phyloP scores from a whole-genome alignment of 1,139 yeast genomes.

The Suhomyces panamericanus region DNA sequence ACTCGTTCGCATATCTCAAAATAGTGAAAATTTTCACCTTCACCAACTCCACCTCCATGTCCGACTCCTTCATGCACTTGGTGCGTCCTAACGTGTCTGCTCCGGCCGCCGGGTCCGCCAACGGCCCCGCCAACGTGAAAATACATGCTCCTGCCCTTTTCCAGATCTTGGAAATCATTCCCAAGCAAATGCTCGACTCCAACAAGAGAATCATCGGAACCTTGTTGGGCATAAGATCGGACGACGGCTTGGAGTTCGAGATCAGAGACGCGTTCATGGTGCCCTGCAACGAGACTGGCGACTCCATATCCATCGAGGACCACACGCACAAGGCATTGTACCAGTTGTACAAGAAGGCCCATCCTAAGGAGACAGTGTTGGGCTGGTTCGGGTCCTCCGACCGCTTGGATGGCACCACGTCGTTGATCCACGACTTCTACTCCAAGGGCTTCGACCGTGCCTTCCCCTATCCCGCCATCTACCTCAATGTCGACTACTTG shows the following conservation, averaged over 20 bases:
- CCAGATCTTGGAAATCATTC: slow-evolving; percentile 57
- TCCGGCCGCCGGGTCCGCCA: slow-evolving; percentile 50
- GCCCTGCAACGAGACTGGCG: slow-evolving; percentile 78
- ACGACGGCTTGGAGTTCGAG: slow-evolving; percentile 79
- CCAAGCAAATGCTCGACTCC: slow-evolving; percentile 43
- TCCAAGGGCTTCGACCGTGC: slow-evolving; percentile 69
- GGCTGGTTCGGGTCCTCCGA: slow-evolving; percentile 84
- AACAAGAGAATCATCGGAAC: slow-evolving; percentile 77
- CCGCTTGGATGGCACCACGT: slow-evolving; percentile 70
- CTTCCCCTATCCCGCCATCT: slow-evolving; percentile 76
- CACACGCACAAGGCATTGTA: slow-evolving; percentile 70
- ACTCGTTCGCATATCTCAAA: not conserved
- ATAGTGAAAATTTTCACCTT: slow-evolving; percentile 14
- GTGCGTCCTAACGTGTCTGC: slow-evolving; percentile 61
- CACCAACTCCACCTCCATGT: slow-evolving; percentile 10
- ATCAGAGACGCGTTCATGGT: slow-evolving; percentile 79
- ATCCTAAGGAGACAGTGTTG: slow-evolving; percentile 75
- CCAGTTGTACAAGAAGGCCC: slow-evolving; percentile 74
- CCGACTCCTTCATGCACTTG: slow-evolving; percentile 49
- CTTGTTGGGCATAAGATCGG: slow-evolving; percentile 76
- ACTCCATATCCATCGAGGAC: slow-evolving; percentile 72
- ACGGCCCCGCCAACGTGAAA: slow-evolving; percentile 51
- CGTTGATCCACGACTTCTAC: slow-evolving; percentile 84
- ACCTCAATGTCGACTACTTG: slow-evolving; percentile 57
- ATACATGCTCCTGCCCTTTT: slow-evolving; percentile 73